Conservation (phyloP, 2,329 filamentous ascomycete species). For the Colletotrichum sp. region DNA sequence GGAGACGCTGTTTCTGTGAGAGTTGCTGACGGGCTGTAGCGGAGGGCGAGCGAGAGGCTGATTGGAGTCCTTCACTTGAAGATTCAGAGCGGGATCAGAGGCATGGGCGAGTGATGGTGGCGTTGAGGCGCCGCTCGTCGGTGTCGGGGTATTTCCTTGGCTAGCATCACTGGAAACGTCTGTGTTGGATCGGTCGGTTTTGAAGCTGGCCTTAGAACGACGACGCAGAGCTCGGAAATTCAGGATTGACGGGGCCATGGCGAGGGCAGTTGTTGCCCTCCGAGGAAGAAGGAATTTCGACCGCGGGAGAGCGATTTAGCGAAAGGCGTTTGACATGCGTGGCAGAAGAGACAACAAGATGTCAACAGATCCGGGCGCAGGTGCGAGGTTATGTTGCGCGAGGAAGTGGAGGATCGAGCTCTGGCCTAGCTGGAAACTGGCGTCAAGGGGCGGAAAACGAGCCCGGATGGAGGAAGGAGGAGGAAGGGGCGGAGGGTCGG, state of each 20-base stretch:
- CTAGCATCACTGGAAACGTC: conserved; percentile 67
- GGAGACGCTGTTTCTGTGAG: conserved; percentile 67
- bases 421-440: background rate
- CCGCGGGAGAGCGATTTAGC: background rate
- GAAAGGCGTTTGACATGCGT: background rate
- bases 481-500: background rate
- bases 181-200: conserved; percentile 58
- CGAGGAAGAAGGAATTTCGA: background rate
- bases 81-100: conserved; percentile 68
- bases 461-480: background rate
- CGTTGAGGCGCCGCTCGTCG: conserved; percentile 73
- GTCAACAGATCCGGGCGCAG: background rate
- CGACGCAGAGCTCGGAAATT: conserved; percentile 74
- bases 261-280: conserved; percentile 6
- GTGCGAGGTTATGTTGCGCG: background rate
- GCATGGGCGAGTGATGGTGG: conserved; percentile 75
- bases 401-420: background rate
- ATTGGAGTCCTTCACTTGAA: conserved; percentile 58
- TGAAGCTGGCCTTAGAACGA: conserved; percentile 77
- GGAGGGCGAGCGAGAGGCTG: conserved; percentile 37
- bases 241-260: conserved; percentile 71
- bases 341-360: background rate
- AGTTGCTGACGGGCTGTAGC: conserved; percentile 39
- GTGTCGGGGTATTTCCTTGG: conserved; percentile 65
- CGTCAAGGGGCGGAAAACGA: background rate